Base-by-base conservation (phyloP, 805 yeast genomes). In the Candida multigemmis region DNA sequence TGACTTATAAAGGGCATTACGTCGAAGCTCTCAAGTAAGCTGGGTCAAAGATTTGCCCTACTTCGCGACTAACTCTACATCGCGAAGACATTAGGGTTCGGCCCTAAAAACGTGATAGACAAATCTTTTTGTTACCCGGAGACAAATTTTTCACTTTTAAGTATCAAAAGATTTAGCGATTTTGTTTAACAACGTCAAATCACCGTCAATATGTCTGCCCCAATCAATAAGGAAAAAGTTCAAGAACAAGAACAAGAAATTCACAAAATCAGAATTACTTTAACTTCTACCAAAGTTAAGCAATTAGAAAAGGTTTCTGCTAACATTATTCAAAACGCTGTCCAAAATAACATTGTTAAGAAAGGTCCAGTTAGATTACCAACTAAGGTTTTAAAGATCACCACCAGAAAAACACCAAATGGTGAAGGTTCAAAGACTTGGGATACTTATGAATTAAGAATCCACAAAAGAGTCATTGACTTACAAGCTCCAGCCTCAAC, bases 361-460 rank as follows among this genome's bases (percentile, higher is more conserved):
- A 89, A 86, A 77, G 99, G 99, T 63, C 98, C 98, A 53, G 95
- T 91, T 60, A 87, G 98, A 83, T 71, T 91, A 74, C 99, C 99
- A 75, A 91, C 98, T 71, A 91, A 87, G 82, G 91, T 82, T 53
- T 82, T 91, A 61, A 85, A 82, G 71, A 75, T 91, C 73, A 75
- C 94, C 72, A 91, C 99, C 83, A 86, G 99, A 84, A 91, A 91
- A 87, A 82, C 98, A 62, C 99, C 99, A 60, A 93, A 93, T 70
- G 99, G 99, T 91, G 96, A 91, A 77, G 99, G 99, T 91, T 91
- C 98, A 54, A 91, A 91, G 89, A 91, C 99, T 57, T 91, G 96
- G 96, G 99, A 91, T 66, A 74, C 93, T 56, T 91, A 78, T 70
- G 98, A 91, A 77, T 82, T 91, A 94, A 89, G 96, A 82, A 86